A percentile compares a stretch with the other conserved stretches of the same genome.
These are phyloP conservation scores for Hippophae rhamnoides DNA, from an alignment of 306 rosid species.

Conservation along the genomic window DNA sequence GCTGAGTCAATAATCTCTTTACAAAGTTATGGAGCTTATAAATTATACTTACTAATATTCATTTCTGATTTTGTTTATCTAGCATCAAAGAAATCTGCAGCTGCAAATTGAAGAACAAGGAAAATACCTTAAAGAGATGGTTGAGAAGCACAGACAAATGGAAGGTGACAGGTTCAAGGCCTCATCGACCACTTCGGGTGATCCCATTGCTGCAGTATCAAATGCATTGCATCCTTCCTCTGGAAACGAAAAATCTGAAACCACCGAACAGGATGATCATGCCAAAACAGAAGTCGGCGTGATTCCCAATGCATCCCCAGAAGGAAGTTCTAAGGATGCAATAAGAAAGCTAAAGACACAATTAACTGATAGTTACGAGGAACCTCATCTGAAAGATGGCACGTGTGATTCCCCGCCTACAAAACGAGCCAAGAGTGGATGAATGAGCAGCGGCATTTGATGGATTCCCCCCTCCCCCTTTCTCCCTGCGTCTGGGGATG, in stretches of 20 bases:
- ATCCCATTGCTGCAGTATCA: slow-evolving; percentile 22
- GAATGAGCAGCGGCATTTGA: neutral
- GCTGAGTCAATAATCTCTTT: no score
- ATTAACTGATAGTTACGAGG: slow-evolving; percentile 23
- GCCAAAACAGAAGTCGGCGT: slow-evolving; percentile 15
- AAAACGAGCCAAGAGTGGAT: slow-evolving; percentile 51
- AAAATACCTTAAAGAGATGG: slow-evolving; percentile 66
- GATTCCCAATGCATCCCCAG: slow-evolving; percentile 4
- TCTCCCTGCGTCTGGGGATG: slow-evolving; percentile 9
- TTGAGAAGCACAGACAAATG: slow-evolving; percentile 64
- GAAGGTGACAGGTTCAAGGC: slow-evolving; percentile 40
- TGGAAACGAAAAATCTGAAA: slow-evolving; percentile 18
- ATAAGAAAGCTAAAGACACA: slow-evolving; percentile 26
- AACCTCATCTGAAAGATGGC: slow-evolving; percentile 18
- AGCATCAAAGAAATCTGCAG: slow-evolving; percentile 86
- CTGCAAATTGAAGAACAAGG: slow-evolving; percentile 82
- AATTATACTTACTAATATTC: no score
- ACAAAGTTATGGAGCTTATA: no score
- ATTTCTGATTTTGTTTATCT: slow-evolving; percentile 4
- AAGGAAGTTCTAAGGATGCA: slow-evolving; percentile 25
- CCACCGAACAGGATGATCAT: slow-evolving; percentile 14
- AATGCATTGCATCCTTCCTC: slow-evolving; percentile 15
- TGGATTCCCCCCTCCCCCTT: neutral
- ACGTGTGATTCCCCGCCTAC: slow-evolving; percentile 27
- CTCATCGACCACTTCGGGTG: slow-evolving; percentile 27